These are phyloP conservation scores for Xylaria sp. DNA, from an alignment of 2,329 filamentous ascomycete species.

Conservation along the genomic window DNA sequence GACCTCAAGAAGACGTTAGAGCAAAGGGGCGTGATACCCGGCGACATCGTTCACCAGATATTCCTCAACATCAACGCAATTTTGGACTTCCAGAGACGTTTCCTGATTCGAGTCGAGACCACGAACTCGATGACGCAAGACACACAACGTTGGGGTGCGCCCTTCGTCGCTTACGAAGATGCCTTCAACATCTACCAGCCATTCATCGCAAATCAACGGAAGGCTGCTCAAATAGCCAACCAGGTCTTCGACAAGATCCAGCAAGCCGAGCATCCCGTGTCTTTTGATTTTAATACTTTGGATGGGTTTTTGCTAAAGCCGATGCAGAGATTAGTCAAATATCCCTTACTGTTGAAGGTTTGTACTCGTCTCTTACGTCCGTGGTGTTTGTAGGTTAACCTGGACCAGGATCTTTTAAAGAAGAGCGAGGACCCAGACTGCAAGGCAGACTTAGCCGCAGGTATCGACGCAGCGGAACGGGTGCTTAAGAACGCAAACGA, in stretches of 20 bases:
- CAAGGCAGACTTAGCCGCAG: constrained; percentile 71
- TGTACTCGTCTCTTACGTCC: constrained; percentile 22
- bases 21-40: constrained; percentile 82
- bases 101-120: constrained; percentile 93
- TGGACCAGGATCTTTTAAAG: constrained; percentile 76
- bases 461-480: constrained; percentile 79
- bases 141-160: constrained; percentile 90
- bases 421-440: constrained; percentile 72
- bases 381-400: constrained; percentile 29
- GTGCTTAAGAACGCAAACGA: constrained; percentile 86
- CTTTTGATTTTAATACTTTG: constrained; percentile 82
- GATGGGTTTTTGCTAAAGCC: constrained; percentile 95
- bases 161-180: constrained; percentile 83
- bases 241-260: constrained; percentile 86
- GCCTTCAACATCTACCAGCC: constrained; percentile 92
- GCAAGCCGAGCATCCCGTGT: constrained; percentile 74
- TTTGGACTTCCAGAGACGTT: constrained; percentile 91
- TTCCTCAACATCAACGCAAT: constrained; percentile 96
- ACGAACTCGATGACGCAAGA: constrained; percentile 80
- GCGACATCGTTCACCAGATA: constrained; percentile 89
- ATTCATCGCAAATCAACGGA: constrained; percentile 95
- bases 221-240: constrained; percentile 82
- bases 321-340: constrained; percentile 94
- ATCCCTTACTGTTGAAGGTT: constrained; percentile 86
- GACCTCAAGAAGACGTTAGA: constrained; percentile 89